Evolutionary conservation across 2,329 filamentous ascomycete genomes (phyloP).

Genomic region (Neodidymelliopsis sp.): DNA sequence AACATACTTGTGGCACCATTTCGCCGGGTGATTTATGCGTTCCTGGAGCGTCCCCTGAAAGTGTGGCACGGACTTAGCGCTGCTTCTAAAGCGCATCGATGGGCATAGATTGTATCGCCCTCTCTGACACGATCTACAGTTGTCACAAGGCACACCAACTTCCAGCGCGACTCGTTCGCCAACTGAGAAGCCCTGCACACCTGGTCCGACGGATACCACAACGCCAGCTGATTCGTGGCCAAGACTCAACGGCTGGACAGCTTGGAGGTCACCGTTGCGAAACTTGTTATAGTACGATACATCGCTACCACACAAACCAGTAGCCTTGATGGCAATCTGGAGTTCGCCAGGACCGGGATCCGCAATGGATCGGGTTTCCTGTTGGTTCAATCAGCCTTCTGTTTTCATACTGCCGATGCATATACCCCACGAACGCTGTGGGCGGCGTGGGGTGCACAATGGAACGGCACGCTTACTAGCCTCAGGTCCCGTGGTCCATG

Average conservation of each 20-base stretch:
- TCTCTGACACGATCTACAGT: constrained; percentile 52
- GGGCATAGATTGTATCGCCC: constrained; percentile 54
- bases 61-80: constrained; percentile 53
- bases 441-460: constrained; percentile 44
- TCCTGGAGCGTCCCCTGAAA: constrained; percentile 55
- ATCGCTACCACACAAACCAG: constrained; percentile 74
- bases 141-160: constrained; percentile 52
- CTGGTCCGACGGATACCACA: constrained; percentile 49
- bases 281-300: constrained; percentile 77
- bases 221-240: constrained; percentile 52
- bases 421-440: constrained; percentile 42
- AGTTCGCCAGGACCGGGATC: constrained; percentile 65
- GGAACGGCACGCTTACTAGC: constrained; percentile 49
- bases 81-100: constrained; percentile 53
- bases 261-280: constrained; percentile 73
- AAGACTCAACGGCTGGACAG: constrained; percentile 69
- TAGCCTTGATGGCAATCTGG: constrained; percentile 70
- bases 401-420: constrained; percentile 21
- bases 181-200: constrained; percentile 48
- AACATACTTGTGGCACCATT: constrained; percentile 55
- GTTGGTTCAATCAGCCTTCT: constrained; percentile 35
- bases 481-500: constrained; percentile 53
- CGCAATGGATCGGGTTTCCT: constrained; percentile 65
- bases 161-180: constrained; percentile 53
- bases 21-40: constrained; percentile 53